Base-by-base conservation (phyloP, 305 asterid genomes). In the Andrographis paniculata region DNA sequence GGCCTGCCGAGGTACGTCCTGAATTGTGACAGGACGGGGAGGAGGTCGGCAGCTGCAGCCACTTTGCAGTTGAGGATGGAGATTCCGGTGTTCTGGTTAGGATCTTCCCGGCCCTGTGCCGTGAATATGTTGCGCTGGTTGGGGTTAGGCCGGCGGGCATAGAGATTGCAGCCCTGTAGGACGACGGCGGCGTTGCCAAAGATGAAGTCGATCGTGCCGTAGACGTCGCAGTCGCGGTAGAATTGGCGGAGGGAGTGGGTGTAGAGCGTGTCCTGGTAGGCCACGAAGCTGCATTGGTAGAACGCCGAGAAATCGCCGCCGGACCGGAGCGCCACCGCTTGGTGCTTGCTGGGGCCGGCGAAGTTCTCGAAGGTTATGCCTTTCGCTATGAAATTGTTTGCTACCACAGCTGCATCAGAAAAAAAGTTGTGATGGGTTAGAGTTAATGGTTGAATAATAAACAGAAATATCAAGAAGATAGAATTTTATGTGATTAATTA, bases 111-210 rank as follows among this genome's bases (percentile, higher is more conserved):
- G 6, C 94, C 97, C 21, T 87, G 95, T 12, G 97, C 94, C 3
- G 97, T 88, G 89, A 81, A 88, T 27, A 84, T 61, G 81, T 84
- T 84, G 1, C 35, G 59, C 47, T 88, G 97, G 55, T 77, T 79
- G 1, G 52, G 65, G 49, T 65, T 18, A 0, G 97, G 97, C 16
- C 67, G 60, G 1, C 97, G 95, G 20, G 97, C 97, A 61, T 84
- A 88, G 50, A 81, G 67, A 37, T 57, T 88, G 78, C 93, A 66
- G 66, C 57, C 65, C 23, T 88, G 97, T 69, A 87, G 46, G 16
- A 87, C 92, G 8, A 69, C 97, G n/a, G 94, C 97, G 2, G 97
- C 95, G 47, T 88, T 88, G 48, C 97, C 97, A 50, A 88, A 88
- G 56, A 88, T 73, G 87, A 88, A 88, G 53, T 88, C 97, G 36